A percentile compares a stretch with the other conserved stretches of the same genome.
Evolutionary conservation across 2,329 filamentous ascomycete genomes (phyloP).

Genomic region (Cladosporium oxysporum): DNA sequence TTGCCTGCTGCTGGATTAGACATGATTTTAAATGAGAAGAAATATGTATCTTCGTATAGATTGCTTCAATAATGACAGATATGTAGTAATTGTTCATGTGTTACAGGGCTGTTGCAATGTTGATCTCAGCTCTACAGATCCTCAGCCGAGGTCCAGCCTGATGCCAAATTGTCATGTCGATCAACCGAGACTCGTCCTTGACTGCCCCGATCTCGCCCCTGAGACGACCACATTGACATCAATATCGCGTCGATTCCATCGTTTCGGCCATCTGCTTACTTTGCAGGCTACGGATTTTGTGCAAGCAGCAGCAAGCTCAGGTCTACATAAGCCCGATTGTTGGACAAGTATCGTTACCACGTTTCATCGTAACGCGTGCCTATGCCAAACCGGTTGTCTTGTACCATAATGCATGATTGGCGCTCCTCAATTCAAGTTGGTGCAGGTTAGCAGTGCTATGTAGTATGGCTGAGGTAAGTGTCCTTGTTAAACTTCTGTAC

Average conservation of each 20-base stretch:
- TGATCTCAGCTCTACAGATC: not conserved
- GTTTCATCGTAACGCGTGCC: not conserved
- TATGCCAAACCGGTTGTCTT: not conserved
- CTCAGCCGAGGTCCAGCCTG: not conserved
- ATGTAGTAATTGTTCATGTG: not conserved
- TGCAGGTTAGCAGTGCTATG: too few relatives aligned
- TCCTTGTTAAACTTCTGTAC: too few relatives aligned
- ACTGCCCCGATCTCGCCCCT: not conserved
- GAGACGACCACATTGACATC: not conserved
- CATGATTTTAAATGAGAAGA: not conserved
- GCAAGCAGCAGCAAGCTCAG: not conserved
- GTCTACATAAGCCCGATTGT: not conserved
- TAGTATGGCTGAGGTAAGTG: too few relatives aligned
- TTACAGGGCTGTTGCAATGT: not conserved
- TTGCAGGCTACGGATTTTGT: not conserved
- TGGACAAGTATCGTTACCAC: not conserved
- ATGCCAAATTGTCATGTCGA: not conserved
- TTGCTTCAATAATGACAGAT: not conserved
- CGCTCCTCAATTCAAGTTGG: too few relatives aligned
- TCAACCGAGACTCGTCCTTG: not conserved
- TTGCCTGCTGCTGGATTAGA: conserved; percentile 29
- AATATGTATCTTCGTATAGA: not conserved
- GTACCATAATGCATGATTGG: not conserved
- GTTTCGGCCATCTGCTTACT: not conserved
- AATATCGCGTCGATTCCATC: not conserved